Evolutionary conservation across 2,329 filamentous ascomycete species (phyloP).

Genomic region (Dryadomyces quercivorus): DNA sequence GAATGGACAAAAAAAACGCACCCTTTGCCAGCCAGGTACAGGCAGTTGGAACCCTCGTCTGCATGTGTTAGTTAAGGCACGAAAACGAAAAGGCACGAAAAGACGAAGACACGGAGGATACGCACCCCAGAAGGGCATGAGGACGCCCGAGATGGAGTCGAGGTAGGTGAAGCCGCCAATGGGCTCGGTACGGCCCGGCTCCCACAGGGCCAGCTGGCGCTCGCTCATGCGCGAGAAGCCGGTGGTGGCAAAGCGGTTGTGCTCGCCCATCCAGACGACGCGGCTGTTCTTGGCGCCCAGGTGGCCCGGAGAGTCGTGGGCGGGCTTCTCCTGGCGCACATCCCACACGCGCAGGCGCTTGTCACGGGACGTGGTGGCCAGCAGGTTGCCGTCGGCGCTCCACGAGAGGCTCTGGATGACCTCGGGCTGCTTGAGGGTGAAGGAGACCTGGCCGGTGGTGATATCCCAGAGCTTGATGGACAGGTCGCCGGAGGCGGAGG

Average conservation of each 20-base stretch:
- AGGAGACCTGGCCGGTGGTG: constrained; percentile 58
- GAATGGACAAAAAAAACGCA: constrained; percentile 28
- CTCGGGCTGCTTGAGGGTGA: constrained; percentile 75
- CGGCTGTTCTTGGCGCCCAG: constrained; percentile 94
- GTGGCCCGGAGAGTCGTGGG: constrained; percentile 76
- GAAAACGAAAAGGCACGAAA: no score
- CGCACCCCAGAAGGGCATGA: constrained; percentile 96
- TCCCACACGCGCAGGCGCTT: constrained; percentile 99
- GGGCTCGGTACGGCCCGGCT: constrained; percentile 73
- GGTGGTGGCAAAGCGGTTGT: constrained; percentile 89
- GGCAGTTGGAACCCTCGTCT: constrained; percentile 85
- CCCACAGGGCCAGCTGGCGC: constrained; percentile 90
- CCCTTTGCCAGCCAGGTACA: constrained; percentile 97
- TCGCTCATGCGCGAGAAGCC: constrained; percentile 99
- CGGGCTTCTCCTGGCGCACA: constrained; percentile 79
- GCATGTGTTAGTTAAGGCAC: constrained; percentile 16
- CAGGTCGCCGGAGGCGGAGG: constrained; percentile 89
- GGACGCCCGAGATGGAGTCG: constrained; percentile 93
- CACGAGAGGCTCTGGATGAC: constrained; percentile 93
- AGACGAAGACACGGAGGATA: not conserved
- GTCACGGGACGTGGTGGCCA: constrained; percentile 90
- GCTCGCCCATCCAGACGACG: constrained; percentile 93
- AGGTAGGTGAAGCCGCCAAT: constrained; percentile 83
- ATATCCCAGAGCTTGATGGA: constrained; percentile 96
- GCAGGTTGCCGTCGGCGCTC: constrained; percentile 76